Evolutionary conservation across 257 asterid genomes (phyloP).

Genomic region (Linderniella brevidens): DNA sequence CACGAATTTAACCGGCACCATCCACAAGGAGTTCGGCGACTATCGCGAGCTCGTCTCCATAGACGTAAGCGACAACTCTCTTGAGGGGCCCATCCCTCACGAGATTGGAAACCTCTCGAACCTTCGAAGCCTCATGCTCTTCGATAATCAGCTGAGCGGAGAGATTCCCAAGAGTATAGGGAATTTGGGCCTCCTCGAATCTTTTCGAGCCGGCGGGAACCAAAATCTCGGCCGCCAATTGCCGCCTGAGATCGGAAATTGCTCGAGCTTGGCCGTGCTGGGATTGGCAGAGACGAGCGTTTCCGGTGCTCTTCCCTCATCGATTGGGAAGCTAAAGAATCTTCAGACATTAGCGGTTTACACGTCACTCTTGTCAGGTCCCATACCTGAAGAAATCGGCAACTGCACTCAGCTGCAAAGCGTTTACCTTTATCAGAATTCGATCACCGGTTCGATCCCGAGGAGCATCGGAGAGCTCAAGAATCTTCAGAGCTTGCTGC

Average conservation of each 20-base stretch:
- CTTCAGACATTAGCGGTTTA: constrained; percentile 73
- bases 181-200: constrained; percentile 33
- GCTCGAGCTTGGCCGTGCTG: constrained; percentile 37
- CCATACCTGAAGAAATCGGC: constrained; percentile 83
- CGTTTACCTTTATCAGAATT: constrained; percentile 63
- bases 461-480: constrained; percentile 35
- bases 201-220: constrained; percentile 80
- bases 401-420: constrained; percentile 65
- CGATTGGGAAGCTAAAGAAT: constrained; percentile 61
- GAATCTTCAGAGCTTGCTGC: constrained; percentile 39
- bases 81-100: constrained; percentile 47
- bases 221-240: constrained; percentile 57
- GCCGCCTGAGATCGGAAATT: constrained; percentile 75
- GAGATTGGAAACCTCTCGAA: constrained; percentile 45
- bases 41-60: constrained; percentile 28
- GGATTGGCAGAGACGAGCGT: constrained; percentile 85
- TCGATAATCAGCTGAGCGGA: constrained; percentile 75
- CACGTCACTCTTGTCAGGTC: constrained; percentile 59
- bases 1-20: constrained; percentile 59
- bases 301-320: constrained; percentile 55
- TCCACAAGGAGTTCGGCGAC: constrained; percentile 66
- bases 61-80: constrained; percentile 54
- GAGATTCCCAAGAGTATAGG: constrained; percentile 63
- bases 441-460: constrained; percentile 68
- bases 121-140: constrained; percentile 37